Conservation (phyloP, 257 asterid genomes). For the Przewalskia tangutica region DNA sequence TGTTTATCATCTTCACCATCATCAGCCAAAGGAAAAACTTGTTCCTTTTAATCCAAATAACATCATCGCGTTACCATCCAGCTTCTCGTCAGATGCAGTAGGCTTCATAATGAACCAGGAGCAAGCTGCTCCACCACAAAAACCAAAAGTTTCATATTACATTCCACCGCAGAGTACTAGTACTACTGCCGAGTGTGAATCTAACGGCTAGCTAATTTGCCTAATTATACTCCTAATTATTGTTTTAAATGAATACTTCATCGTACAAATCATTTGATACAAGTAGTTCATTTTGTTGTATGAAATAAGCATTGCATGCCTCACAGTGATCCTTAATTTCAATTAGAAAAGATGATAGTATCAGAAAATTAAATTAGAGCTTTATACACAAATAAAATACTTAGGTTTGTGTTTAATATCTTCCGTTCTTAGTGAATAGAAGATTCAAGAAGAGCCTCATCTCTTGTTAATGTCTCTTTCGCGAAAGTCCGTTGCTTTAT, state of each 20-base stretch:
- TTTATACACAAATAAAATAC: background rate
- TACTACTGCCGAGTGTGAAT: background rate
- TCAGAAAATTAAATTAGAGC: background rate
- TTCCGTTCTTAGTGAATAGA: background rate
- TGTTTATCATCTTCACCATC: background rate
- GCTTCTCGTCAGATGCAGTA: too few species aligned
- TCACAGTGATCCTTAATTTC: background rate
- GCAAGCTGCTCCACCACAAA: conserved; percentile 9
- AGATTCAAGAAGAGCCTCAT: background rate
- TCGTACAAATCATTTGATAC: background rate
- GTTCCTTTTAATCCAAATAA: background rate
- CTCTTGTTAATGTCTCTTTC: background rate
- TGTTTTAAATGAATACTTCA: too few species aligned
- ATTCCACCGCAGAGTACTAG: background rate
- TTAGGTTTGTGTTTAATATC: background rate
- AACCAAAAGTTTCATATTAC: conserved; percentile 16
- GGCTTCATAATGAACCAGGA: conserved; percentile 15
- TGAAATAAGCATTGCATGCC: too few species aligned
- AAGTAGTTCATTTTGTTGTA: background rate
- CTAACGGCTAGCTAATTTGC: too few species aligned
- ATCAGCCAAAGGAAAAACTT: background rate
- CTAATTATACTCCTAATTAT: too few species aligned
- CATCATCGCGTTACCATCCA: too few species aligned
- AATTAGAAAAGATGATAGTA: background rate
- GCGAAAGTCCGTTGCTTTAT: background rate